A percentile compares a stretch with the other conserved stretches of the same genome.
Evolutionary conservation across 805 yeast genomes (phyloP).

Genomic region (Barnettozyma salicaria): DNA sequence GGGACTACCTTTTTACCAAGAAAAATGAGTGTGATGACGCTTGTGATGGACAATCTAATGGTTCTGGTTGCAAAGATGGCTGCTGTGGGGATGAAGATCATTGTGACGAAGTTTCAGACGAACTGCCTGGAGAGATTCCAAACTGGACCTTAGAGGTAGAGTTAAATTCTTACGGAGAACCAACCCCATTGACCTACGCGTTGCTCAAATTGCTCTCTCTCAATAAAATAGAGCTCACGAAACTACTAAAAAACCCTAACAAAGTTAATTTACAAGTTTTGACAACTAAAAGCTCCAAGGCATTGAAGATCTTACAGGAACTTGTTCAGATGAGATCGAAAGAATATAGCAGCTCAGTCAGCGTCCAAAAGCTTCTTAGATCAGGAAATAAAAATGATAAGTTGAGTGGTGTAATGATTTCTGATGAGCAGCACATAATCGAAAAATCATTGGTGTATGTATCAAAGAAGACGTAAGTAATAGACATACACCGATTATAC

Average conservation of each 20-base stretch:
- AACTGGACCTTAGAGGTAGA: constrained; percentile 42
- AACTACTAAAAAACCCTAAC: constrained; percentile 20
- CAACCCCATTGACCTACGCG: constrained; percentile 41
- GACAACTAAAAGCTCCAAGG: constrained; percentile 16
- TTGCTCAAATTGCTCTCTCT: constrained; percentile 32
- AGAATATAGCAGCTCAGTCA: constrained; percentile 12
- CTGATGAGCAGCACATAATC: constrained; percentile 16
- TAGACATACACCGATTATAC: too few species aligned
- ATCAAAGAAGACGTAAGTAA: constrained; percentile 8
- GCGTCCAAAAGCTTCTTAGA: constrained; percentile 12
- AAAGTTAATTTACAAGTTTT: constrained; percentile 16
- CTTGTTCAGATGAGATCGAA: constrained; percentile 16
- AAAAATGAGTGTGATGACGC: constrained; percentile 15
- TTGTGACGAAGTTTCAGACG: constrained; percentile 4
- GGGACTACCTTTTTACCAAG: constrained; percentile 11
- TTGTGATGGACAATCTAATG: constrained; percentile 13
- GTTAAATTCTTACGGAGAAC: constrained; percentile 37
- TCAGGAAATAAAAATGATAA: constrained; percentile 15
- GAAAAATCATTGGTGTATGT: constrained; percentile 12
- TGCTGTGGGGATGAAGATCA: constrained; percentile 9
- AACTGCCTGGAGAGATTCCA: constrained; percentile 24
- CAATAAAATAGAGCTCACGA: constrained; percentile 23
- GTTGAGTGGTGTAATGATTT: constrained; percentile 16
- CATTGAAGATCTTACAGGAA: constrained; percentile 18
- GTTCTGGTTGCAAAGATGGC: constrained; percentile 18